These are phyloP conservation scores for Podaxis sp. DNA, from an alignment of 768 basidiomycete genomes.

Conservation along the genomic window DNA sequence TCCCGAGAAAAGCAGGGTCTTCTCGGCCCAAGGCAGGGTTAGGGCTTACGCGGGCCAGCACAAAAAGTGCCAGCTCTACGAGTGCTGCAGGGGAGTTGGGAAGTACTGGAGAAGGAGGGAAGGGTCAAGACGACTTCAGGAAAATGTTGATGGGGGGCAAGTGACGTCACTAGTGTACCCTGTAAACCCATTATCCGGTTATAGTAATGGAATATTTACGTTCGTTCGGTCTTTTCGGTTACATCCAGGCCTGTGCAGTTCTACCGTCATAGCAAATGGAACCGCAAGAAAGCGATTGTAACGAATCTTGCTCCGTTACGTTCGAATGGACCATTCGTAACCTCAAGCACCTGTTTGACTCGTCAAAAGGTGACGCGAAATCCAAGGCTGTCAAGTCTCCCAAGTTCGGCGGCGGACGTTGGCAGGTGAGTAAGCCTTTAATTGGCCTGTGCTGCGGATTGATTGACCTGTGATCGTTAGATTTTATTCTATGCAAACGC, in stretches of 20 bases:
- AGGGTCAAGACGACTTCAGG: constrained; percentile 83
- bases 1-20: constrained; percentile 57
- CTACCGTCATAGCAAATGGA: constrained; percentile 2
- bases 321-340: constrained; percentile 81
- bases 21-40: constrained; percentile 74
- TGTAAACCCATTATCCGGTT: not conserved
- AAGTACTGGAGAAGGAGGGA: constrained; percentile 30
- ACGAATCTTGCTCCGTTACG: constrained; percentile 54
- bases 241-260: not conserved
- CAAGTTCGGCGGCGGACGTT: constrained; percentile 72
- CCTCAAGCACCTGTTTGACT: constrained; percentile 72
- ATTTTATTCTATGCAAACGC: constrained; percentile 86
- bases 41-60: constrained; percentile 40
- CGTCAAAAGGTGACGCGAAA: constrained; percentile 74
- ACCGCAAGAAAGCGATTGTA: constrained; percentile 31
- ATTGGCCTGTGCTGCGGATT: not conserved
- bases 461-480: constrained; percentile 30
- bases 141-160: constrained; percentile 56
- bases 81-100: constrained; percentile 19
- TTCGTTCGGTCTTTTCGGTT: not conserved
- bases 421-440: constrained; percentile 51
- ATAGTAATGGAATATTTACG: not conserved
- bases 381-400: constrained; percentile 76
- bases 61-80: constrained; percentile 8
- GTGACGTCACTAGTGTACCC: constrained; percentile 12